Conservation (phyloP, 108 stramenopile species). For the Cylindrotheca fusiformis region DNA sequence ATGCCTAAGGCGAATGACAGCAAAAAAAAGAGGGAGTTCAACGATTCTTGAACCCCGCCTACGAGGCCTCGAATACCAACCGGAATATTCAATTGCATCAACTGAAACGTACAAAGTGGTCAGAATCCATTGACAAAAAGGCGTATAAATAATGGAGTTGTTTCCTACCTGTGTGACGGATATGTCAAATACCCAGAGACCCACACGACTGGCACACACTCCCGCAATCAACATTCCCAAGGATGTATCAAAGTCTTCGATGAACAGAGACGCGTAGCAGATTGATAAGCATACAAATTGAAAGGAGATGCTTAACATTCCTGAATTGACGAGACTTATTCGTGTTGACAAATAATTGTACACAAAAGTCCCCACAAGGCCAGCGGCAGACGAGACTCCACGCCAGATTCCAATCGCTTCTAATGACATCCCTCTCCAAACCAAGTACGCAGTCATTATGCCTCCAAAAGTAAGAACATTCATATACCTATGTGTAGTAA, state of each 20-base stretch:
- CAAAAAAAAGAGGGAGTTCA: constrained; percentile 57
- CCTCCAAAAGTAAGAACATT: constrained; percentile 61
- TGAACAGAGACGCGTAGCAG: constrained; percentile 33
- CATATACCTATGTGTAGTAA: constrained; percentile 41
- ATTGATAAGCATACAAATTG: constrained; percentile 44
- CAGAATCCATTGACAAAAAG: too few species aligned
- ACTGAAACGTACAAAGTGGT: too few species aligned
- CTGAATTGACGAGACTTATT: constrained; percentile 34
- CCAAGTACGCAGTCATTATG: constrained; percentile 65
- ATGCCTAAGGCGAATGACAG: constrained; percentile 47
- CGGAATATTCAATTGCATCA: constrained; percentile 55
- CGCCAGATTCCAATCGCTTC: constrained; percentile 48
- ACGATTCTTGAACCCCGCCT: constrained; percentile 58
- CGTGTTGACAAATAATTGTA: constrained; percentile 33
- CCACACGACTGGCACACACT: constrained; percentile 58
- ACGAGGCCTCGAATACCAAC: constrained; percentile 49
- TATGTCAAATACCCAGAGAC: constrained; percentile 75
- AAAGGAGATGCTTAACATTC: constrained; percentile 53
- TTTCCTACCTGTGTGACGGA: constrained; percentile 35
- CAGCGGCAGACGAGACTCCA: constrained; percentile 52
- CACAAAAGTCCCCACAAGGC: constrained; percentile 60
- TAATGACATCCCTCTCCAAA: constrained; percentile 52
- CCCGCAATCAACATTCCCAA: constrained; percentile 45
- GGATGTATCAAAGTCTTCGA: constrained; percentile 23
- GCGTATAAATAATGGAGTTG: too few species aligned